A percentile compares a stretch with the other conserved stretches of the same genome.
phyloP scores from a whole-genome alignment of 495 filamentous ascomycete species.

The Glonium stellatum region DNA sequence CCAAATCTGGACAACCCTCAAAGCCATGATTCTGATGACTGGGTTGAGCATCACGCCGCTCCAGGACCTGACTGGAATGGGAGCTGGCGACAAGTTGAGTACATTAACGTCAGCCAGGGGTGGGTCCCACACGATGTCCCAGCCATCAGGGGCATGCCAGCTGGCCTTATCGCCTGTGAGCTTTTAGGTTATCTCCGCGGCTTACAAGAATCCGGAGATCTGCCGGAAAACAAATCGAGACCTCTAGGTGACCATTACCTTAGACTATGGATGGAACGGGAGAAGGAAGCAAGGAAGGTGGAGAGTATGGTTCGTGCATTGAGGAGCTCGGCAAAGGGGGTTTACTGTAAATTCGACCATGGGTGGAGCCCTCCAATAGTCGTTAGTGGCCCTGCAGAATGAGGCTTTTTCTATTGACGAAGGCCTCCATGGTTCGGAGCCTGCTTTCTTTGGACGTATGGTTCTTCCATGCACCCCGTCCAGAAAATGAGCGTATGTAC shows the following conservation, averaged over 20 bases:
- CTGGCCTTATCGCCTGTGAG: conserved; percentile 11
- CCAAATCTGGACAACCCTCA: neutral
- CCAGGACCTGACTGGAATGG: conserved; percentile 46
- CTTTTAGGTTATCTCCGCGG: conserved; percentile 19
- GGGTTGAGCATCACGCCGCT: conserved; percentile 7
- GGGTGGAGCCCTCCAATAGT: conserved; percentile 15
- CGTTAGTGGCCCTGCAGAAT: too few species aligned
- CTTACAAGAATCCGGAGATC: neutral
- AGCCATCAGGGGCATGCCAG: conserved; percentile 14
- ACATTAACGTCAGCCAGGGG: conserved; percentile 46
- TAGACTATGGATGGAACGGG: conserved; percentile 21
- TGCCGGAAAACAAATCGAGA: neutral
- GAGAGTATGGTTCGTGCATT: conserved; percentile 1
- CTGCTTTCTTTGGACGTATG: too few species aligned
- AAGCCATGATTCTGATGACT: conserved; percentile 14
- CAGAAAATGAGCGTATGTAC: too few species aligned
- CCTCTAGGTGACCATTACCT: neutral
- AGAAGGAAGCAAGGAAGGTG: conserved; percentile 21
- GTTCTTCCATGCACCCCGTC: too few species aligned
- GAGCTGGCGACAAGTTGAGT: conserved; percentile 46
- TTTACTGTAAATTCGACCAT: conserved; percentile 16
- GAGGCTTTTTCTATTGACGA: too few species aligned
- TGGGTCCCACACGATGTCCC: conserved; percentile 33
- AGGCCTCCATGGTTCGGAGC: too few species aligned
- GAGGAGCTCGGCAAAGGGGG: conserved; percentile 8